Conservation (phyloP, 1,284 basidiomycete genomes). For the Pseudozyma pruni region DNA sequence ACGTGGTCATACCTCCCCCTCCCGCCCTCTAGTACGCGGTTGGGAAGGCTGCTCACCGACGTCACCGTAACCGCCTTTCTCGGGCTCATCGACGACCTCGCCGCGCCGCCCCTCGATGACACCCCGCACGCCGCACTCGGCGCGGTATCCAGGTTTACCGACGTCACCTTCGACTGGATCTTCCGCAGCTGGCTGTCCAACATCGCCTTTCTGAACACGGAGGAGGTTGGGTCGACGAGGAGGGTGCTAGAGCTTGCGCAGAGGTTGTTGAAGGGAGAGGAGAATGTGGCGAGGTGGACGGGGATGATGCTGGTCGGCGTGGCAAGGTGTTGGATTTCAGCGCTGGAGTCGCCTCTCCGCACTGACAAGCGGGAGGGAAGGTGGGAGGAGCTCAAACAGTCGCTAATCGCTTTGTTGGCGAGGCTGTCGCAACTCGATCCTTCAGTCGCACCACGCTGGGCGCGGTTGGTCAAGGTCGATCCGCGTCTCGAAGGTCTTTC, state of each 20-base stretch:
- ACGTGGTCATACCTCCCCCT: slow-evolving; percentile 46
- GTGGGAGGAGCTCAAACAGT: slow-evolving; percentile 8
- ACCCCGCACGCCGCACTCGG: neutral
- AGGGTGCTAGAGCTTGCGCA: slow-evolving; percentile 3
- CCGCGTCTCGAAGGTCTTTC: neutral
- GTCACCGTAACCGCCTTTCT: slow-evolving; percentile 21
- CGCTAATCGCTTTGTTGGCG: slow-evolving; percentile 4
- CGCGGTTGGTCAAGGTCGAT: too few species aligned
- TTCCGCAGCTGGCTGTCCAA: slow-evolving; percentile 18
- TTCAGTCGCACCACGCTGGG: slow-evolving; percentile 11
- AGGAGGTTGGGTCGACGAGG: slow-evolving; percentile 5
- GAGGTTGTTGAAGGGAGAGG: neutral
- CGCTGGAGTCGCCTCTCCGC: slow-evolving; percentile 12
- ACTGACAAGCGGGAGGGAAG: neutral
- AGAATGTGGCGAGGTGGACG: neutral
- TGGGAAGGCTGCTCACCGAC: slow-evolving; percentile 8
- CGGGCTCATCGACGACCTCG: slow-evolving; percentile 14
- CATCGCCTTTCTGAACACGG: slow-evolving; percentile 14
- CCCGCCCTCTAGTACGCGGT: slow-evolving; percentile 15
- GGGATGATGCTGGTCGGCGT: slow-evolving; percentile 3
- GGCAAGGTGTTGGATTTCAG: slow-evolving; percentile 25
- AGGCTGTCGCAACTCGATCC: slow-evolving; percentile 2
- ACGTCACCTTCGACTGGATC: slow-evolving; percentile 31
- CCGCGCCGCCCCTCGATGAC: neutral
- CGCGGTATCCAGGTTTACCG: slow-evolving; percentile 15